phyloP scores from a whole-genome alignment of 208 protist species.

The Acanthamoeba triangularis region DNA sequence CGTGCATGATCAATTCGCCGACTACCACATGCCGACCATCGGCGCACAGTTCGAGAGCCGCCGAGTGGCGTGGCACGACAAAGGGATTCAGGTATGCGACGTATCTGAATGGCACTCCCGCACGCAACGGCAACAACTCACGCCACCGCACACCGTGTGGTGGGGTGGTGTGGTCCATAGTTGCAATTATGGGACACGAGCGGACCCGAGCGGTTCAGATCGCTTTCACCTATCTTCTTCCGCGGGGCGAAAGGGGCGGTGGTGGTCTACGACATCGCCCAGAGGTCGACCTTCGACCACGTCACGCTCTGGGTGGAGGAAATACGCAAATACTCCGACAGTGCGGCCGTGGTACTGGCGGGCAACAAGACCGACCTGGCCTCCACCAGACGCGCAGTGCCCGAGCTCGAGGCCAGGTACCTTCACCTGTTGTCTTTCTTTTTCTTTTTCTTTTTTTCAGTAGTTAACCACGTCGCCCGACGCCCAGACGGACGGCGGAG shows the following conservation, averaged over 20 bases:
- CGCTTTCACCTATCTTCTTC: constrained; percentile 87
- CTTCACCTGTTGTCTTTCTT: too few relatives aligned
- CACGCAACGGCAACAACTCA: too few relatives aligned
- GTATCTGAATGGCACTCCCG: not conserved
- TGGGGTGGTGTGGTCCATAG: too few relatives aligned
- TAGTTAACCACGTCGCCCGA: too few relatives aligned
- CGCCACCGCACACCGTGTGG: too few relatives aligned
- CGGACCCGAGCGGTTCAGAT: constrained; percentile 90
- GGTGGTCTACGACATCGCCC: constrained; percentile 77
- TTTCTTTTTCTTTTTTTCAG: too few relatives aligned
- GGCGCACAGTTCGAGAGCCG: not conserved
- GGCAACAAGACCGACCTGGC: too few relatives aligned
- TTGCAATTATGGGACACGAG: constrained; percentile 85
- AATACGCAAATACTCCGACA: too few relatives aligned
- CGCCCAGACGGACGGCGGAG: too few relatives aligned
- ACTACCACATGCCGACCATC: not conserved
- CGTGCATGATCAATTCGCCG: not conserved
- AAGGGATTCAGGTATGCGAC: not conserved
- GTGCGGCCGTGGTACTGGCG: too few relatives aligned
- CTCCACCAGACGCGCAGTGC: too few relatives aligned
- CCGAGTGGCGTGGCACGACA: not conserved
- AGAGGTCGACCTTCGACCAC: not conserved
- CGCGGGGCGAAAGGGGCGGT: constrained; percentile 87
- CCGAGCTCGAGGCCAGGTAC: too few relatives aligned
- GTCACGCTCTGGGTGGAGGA: not conserved